A percentile compares a stretch with the other conserved stretches of the same genome.
phyloP scores from a whole-genome alignment of 495 filamentous ascomycete species.

The Talaromyces trachyspermus region DNA sequence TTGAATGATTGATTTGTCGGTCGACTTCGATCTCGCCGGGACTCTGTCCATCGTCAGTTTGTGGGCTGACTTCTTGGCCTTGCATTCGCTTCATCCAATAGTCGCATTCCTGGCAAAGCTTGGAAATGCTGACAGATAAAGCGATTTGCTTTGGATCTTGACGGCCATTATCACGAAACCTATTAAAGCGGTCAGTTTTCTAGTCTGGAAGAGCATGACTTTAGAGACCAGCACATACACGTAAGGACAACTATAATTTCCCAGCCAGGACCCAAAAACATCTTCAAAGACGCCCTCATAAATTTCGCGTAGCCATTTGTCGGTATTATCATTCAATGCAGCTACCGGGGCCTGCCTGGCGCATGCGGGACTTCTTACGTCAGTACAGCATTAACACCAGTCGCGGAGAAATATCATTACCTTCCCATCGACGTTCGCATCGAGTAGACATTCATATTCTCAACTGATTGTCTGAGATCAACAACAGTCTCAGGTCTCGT shows the following conservation, averaged over 20 bases:
- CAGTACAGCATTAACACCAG: conserved; percentile 1
- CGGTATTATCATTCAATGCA: background rate
- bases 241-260: conserved; percentile 16
- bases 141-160: conserved; percentile 7
- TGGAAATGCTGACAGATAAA: conserved; percentile 14
- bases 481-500: background rate
- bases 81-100: conserved; percentile 17
- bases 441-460: background rate
- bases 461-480: background rate
- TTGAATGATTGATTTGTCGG: conserved; percentile 12
- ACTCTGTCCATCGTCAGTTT: background rate
- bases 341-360: background rate
- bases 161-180: conserved; percentile 12
- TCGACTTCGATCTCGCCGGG: conserved; percentile 10
- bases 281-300: conserved; percentile 14
- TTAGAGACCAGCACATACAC: conserved; percentile 7
- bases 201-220: background rate
- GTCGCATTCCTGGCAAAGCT: conserved; percentile 13
- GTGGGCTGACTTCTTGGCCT: background rate
- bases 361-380: conserved; percentile 6
- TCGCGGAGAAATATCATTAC: background rate
- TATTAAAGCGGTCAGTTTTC: conserved; percentile 1
- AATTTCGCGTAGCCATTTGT: conserved; percentile 13
- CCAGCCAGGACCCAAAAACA: conserved; percentile 16
- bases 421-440: background rate